These are phyloP conservation scores for Xylaria sp. DNA, from an alignment of 2,329 filamentous ascomycete species.

Conservation along the genomic window DNA sequence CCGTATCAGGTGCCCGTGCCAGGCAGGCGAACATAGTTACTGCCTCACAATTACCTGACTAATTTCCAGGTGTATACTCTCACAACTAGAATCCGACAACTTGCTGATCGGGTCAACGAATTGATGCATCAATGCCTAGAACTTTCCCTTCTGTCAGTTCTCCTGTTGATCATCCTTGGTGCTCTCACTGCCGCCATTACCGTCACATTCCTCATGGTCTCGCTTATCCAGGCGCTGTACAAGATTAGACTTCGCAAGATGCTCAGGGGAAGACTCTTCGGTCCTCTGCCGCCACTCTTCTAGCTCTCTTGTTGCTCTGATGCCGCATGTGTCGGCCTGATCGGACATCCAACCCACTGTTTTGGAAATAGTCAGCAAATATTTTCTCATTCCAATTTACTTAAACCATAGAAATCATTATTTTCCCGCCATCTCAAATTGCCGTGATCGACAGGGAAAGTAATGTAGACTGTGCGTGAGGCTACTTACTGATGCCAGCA, in stretches of 20 bases:
- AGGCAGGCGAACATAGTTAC: background rate
- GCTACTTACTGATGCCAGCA: conserved; percentile 34
- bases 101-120: background rate
- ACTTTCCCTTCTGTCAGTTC: background rate
- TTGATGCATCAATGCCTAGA: background rate
- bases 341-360: conserved; percentile 36
- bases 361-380: conserved; percentile 5
- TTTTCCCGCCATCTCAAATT: background rate
- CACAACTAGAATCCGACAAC: background rate
- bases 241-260: background rate
- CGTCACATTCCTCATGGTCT: background rate
- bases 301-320: conserved; percentile 43
- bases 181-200: background rate
- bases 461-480: background rate
- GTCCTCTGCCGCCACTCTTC: conserved; percentile 40
- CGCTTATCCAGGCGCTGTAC: background rate
- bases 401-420: background rate
- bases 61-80: background rate
- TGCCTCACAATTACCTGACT: background rate
- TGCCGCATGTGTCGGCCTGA: conserved; percentile 39
- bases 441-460: background rate
- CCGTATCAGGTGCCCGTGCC: background rate
- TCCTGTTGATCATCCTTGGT: background rate
- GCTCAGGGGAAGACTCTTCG: conserved; percentile 4
- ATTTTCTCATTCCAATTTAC: background rate